Conservation (phyloP, 305 asterid species). For the Fraxinus platypoda region DNA sequence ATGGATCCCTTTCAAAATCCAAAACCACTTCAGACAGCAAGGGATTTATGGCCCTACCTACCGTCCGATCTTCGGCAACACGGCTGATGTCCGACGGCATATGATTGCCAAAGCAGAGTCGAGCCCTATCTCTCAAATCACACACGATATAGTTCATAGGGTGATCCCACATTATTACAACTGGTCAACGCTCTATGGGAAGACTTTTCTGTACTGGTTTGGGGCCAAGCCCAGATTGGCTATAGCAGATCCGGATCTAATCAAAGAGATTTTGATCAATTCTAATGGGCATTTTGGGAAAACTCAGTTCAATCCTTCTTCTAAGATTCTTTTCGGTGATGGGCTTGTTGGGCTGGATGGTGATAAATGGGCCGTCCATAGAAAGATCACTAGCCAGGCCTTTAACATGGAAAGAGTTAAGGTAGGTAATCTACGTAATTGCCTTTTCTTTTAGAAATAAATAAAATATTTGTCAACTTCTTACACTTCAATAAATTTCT, state of each 20-base stretch:
- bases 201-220: conserved; percentile 44
- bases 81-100: conserved; percentile 31
- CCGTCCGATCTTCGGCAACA: conserved; percentile 40
- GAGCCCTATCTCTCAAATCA: conserved; percentile 23
- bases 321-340: conserved; percentile 32
- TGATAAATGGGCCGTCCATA: conserved; percentile 39
- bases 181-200: conserved; percentile 41
- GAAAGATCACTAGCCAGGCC: conserved; percentile 42
- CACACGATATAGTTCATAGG: conserved; percentile 31
- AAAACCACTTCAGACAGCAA: conserved; percentile 38
- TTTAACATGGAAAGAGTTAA: conserved; percentile 47
- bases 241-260: conserved; percentile 37
- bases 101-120: conserved; percentile 40
- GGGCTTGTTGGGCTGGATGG: conserved; percentile 29
- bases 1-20: conserved; percentile 36
- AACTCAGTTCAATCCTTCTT: conserved; percentile 25
- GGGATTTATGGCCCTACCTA: conserved; percentile 40
- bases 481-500: not conserved
- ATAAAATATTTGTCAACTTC: not conserved
- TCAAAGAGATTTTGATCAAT: conserved; percentile 40
- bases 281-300: conserved; percentile 26
- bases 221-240: conserved; percentile 45
- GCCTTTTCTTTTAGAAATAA: not conserved
- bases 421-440: conserved; percentile 11
- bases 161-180: conserved; percentile 39